Evolutionary conservation across 192 early-diverging fungal genomes (phyloP).

Genomic region (Coemansia biformis): DNA sequence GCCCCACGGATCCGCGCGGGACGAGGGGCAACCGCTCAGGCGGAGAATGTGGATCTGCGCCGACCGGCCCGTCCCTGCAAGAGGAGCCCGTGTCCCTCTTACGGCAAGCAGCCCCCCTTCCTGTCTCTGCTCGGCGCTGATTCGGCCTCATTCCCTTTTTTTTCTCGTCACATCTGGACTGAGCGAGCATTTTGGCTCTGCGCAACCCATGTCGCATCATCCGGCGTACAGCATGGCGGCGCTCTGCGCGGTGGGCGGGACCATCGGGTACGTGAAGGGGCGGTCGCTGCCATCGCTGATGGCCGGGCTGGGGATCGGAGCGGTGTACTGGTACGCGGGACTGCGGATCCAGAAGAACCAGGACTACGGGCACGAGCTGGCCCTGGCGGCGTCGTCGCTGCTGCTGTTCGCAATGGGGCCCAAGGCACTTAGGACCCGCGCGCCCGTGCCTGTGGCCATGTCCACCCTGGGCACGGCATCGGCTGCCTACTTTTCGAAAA

Average conservation of each 20-base stretch:
- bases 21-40: too few relatives aligned
- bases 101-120: too few relatives aligned
- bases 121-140: too few relatives aligned
- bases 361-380: conserved; percentile 37
- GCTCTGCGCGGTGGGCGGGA: conserved; percentile 37
- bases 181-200: too few relatives aligned
- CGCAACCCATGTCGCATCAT: conserved; percentile 29
- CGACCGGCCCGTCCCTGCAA: too few relatives aligned
- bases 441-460: conserved; percentile 36
- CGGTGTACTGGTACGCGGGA: conserved; percentile 32
- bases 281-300: conserved; percentile 41
- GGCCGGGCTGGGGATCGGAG: conserved; percentile 38
- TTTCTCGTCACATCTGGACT: too few relatives aligned
- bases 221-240: conserved; percentile 44
- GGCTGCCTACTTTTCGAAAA: conserved; percentile 37
- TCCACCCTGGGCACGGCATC: conserved; percentile 31
- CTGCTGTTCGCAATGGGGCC: conserved; percentile 43
- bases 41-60: too few relatives aligned
- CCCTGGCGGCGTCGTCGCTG: conserved; percentile 32
- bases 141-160: too few relatives aligned
- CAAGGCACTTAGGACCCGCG: conserved; percentile 38
- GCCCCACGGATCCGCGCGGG: too few relatives aligned
- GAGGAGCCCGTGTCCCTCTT: too few relatives aligned
- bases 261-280: conserved; percentile 46
- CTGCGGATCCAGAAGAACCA: conserved; percentile 36